Conservation (phyloP, 257 asterid species). For the Nicotiana benthamiana region DNA sequence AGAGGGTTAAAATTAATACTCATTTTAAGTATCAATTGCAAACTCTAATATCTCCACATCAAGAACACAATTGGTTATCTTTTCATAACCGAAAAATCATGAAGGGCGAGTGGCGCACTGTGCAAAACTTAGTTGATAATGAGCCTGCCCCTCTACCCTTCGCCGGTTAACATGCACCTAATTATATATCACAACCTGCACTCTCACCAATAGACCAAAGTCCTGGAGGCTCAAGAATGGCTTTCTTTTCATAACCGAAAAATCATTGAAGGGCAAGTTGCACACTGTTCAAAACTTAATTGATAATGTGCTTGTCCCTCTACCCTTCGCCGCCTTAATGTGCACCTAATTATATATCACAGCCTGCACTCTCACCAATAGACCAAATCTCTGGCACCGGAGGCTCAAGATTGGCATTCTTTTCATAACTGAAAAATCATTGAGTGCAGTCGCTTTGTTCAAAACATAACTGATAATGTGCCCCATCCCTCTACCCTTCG, state of each 20-base stretch:
- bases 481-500: no score
- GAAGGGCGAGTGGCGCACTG: neutral
- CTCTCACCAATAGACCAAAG: neutral
- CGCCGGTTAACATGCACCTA: no score
- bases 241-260: no score
- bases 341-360: no score
- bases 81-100: neutral
- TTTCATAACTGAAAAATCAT: neutral
- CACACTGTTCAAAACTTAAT: no score
- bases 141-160: neutral
- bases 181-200: neutral
- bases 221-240: neutral
- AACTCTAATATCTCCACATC: neutral
- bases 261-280: no score
- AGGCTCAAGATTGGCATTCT: neutral
- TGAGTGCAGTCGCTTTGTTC: no score
- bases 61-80: neutral
- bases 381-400: no score
- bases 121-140: neutral
- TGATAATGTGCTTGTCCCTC: no score
- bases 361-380: no score
- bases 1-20: neutral
- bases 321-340: no score
- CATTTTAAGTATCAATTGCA: neutral
- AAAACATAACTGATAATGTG: no score